Base-by-base conservation (phyloP, 2,329 filamentous ascomycete genomes). In the Teratosphaeria destructans region DNA sequence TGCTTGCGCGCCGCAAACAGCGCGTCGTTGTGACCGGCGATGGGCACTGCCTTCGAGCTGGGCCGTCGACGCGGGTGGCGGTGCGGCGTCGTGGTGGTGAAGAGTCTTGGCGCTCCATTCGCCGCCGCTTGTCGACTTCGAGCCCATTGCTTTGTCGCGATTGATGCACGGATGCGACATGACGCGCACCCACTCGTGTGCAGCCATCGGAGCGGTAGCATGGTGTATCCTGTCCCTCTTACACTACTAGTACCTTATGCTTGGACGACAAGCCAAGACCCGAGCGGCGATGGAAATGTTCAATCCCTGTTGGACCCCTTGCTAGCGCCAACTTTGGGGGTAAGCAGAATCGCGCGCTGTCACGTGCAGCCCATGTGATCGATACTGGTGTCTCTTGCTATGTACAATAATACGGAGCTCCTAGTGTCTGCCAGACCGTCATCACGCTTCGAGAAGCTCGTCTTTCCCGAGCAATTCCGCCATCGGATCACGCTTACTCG, bases 401-500 rank as follows among this genome's bases (percentile, higher is more conserved):
- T 43, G 11, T 43, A 43, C 37, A 43, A 12, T n/a, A 16, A 23
- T 23, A 23, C 1, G 23, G 23, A 23, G 23, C 23, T 32, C 29
- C 1, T 5, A 5, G 7, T 3, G 5, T 32, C 29, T 32, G 29
- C 5, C 29, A 43, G 37, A 16, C 37, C 16, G 37, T 43, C 16
- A 43, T 43, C n/a, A 49, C 16, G 19, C 43, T 19, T 23, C 16
- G 11, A 49, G 43, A 16, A 49, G 19, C 43, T 49, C 43, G n/a
- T 56, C 88, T 71, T 85, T 88, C 27, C 88, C 88, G 54, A 95
- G 73, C 66, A 90, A 84, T 5, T 84, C 85, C 1, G 90, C 89
- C 92, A 96, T 96, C 0, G 92, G 92, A 76, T 96, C 92, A 63
- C 90, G 83, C 0, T 86, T 85, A 32, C 84, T 85, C 57, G 84